Evolutionary conservation across 2,329 filamentous ascomycete genomes (phyloP).

Genomic region (Hirsutella thompsonii): DNA sequence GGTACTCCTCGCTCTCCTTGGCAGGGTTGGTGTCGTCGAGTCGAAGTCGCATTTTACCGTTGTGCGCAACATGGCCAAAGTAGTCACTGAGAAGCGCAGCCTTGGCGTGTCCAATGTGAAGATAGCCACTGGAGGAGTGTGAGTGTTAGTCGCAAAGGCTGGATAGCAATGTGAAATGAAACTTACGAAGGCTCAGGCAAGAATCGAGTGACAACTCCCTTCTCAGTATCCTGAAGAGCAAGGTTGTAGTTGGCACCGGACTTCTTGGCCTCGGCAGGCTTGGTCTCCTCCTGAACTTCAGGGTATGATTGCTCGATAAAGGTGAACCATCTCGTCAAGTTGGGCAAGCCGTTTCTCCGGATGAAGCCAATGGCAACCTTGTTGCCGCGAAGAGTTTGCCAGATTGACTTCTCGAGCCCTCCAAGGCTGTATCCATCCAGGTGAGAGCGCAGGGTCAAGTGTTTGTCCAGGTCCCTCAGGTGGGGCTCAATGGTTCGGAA

Average conservation of each 20-base stretch:
- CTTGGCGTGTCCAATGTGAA: conserved; percentile 94
- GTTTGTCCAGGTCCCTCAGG: conserved; percentile 68
- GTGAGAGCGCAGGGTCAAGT: conserved; percentile 77
- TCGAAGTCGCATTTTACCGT: conserved; percentile 78
- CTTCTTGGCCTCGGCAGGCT: conserved; percentile 58
- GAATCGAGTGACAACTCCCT: conserved; percentile 86
- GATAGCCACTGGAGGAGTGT: conserved; percentile 53
- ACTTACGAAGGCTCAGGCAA: conserved; percentile 81
- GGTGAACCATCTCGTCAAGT: conserved; percentile 75
- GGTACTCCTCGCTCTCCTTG: conserved; percentile 94
- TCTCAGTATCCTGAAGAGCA: conserved; percentile 68
- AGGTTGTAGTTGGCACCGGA: conserved; percentile 84
- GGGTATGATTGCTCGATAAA: conserved; percentile 74
- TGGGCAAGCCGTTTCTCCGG: conserved; percentile 63
- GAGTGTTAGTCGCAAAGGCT: too few relatives aligned
- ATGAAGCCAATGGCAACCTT: conserved; percentile 72
- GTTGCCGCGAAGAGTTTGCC: conserved; percentile 72
- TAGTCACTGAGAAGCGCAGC: conserved; percentile 90
- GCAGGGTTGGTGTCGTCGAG: conserved; percentile 97
- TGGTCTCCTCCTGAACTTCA: conserved; percentile 59
- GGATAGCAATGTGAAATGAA: too few relatives aligned
- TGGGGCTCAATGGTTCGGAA: conserved; percentile 72
- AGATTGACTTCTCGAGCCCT: conserved; percentile 68
- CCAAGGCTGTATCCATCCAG: conserved; percentile 69
- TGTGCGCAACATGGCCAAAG: conserved; percentile 88